Percentiles rank a stretch among this genome's conserved stretches.
These are phyloP conservation scores for Candida incommunis DNA, from an alignment of 805 yeast species.

Conservation along the genomic window DNA sequence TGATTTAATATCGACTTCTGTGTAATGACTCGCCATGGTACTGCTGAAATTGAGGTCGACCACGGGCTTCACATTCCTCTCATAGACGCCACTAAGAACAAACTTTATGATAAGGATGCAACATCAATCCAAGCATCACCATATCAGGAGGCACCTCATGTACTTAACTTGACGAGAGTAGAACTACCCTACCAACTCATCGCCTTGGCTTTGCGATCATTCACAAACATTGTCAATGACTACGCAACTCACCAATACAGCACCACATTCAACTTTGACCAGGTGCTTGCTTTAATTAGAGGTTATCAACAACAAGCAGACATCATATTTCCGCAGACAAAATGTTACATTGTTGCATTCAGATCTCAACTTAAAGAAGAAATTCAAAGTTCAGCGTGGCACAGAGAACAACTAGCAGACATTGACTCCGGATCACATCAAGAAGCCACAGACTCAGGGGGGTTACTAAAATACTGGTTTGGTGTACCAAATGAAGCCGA, in stretches of 20 bases:
- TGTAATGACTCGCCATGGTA: not conserved
- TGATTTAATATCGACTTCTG: too few relatives aligned
- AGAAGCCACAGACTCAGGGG: slow-evolving; percentile 26
- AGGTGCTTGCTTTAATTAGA: slow-evolving; percentile 12
- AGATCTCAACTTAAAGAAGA: slow-evolving; percentile 20
- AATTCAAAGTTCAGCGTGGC: slow-evolving; percentile 15
- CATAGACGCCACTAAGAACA: not conserved
- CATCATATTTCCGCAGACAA: slow-evolving; percentile 7
- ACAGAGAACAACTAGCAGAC: slow-evolving; percentile 17
- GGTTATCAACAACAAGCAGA: slow-evolving; percentile 1
- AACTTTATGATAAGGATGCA: slow-evolving; percentile 1
- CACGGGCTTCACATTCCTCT: slow-evolving; percentile 1
- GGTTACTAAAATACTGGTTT: slow-evolving; percentile 27
- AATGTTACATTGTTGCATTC: slow-evolving; percentile 23
- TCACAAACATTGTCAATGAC: slow-evolving; percentile 9
- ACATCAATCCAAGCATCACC: slow-evolving; percentile 20
- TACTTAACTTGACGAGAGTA: slow-evolving; percentile 16
- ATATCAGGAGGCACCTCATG: slow-evolving; percentile 18
- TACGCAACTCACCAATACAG: slow-evolving; percentile 19
- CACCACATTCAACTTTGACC: slow-evolving; percentile 19
- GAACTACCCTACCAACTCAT: slow-evolving; percentile 14
- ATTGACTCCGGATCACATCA: slow-evolving; percentile 23
- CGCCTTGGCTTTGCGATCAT: slow-evolving; percentile 21
- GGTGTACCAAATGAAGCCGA: slow-evolving; percentile 22
- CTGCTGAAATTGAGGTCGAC: slow-evolving; percentile 1